Evolutionary conservation across 305 asterid species (phyloP).

Genomic region (Euphrasia arctica): DNA sequence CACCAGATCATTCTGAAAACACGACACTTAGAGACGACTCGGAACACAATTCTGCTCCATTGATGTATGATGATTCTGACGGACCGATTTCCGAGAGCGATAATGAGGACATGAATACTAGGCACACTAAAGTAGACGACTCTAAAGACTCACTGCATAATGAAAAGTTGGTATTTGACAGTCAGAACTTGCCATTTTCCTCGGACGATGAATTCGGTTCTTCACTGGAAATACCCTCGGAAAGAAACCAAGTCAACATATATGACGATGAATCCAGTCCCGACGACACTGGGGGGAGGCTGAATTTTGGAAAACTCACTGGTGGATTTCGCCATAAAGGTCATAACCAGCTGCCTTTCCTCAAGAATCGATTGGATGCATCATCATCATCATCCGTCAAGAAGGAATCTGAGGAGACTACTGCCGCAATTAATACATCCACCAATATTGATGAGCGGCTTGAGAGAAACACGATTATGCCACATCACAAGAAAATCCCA

Average conservation of each 20-base stretch:
- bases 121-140: slow-evolving; percentile 23
- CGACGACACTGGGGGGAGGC: slow-evolving; percentile 31
- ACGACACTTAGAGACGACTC: slow-evolving; percentile 31
- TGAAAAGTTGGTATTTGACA: slow-evolving; percentile 24
- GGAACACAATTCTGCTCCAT: slow-evolving; percentile 38
- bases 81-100: slow-evolving; percentile 54
- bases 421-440: slow-evolving; percentile 16
- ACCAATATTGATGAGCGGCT: background rate
- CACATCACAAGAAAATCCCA: slow-evolving; percentile 34
- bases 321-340: slow-evolving; percentile 85
- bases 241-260: slow-evolving; percentile 22
- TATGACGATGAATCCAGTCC: slow-evolving; percentile 32
- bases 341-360: slow-evolving; percentile 44
- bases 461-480: slow-evolving; percentile 9
- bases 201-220: slow-evolving; percentile 34
- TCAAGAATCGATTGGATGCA: slow-evolving; percentile 38
- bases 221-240: slow-evolving; percentile 18
- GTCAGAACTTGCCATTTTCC: slow-evolving; percentile 19
- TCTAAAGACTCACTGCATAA: slow-evolving; percentile 25
- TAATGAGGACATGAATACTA: slow-evolving; percentile 29
- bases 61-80: slow-evolving; percentile 60
- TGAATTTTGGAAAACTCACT: slow-evolving; percentile 61
- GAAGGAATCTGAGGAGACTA: slow-evolving; percentile 26
- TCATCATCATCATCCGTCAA: slow-evolving; percentile 28
- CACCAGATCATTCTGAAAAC: slow-evolving; percentile 36